phyloP scores from a whole-genome alignment of 768 basidiomycete species.

The Trametes coccinea region DNA sequence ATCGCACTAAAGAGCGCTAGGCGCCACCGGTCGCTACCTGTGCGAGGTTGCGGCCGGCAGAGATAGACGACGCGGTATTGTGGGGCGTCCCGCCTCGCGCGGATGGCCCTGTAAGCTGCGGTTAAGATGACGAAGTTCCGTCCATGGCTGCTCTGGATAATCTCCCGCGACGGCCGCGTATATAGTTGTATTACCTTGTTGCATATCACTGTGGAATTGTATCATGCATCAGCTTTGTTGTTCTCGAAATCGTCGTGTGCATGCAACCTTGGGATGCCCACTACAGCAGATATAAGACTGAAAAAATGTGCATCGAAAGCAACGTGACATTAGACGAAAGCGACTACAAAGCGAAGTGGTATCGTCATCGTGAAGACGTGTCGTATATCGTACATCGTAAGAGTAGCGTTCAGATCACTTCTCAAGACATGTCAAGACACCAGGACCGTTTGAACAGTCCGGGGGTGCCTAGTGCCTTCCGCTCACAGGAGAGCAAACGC shows the following conservation, averaged over 20 bases:
- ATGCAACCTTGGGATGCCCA: background rate
- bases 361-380: background rate
- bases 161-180: conserved; percentile 2
- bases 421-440: background rate
- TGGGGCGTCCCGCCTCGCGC: background rate
- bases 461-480: background rate
- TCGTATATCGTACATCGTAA: conserved; percentile 5
- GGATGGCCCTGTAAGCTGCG: background rate
- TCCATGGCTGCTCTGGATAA: background rate
- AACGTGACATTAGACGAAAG: background rate
- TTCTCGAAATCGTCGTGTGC: background rate
- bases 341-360: background rate
- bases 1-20: conserved; percentile 26
- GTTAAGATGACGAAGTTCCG: background rate
- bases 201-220: background rate
- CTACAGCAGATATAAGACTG: too few species aligned
- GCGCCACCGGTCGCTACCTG: conserved; percentile 22
- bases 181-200: conserved; percentile 6
- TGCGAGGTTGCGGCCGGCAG: conserved; percentile 6
- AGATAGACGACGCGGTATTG: background rate
- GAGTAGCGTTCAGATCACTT: background rate
- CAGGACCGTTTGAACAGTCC: background rate
- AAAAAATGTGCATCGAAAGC: background rate
- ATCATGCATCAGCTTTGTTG: conserved; percentile 1
- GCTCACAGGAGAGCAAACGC: background rate